A percentile compares a stretch with the other conserved stretches of the same genome.
Conservation (phyloP, 2,329 filamentous ascomycete species). For the Colletotrichum sp. region DNA sequence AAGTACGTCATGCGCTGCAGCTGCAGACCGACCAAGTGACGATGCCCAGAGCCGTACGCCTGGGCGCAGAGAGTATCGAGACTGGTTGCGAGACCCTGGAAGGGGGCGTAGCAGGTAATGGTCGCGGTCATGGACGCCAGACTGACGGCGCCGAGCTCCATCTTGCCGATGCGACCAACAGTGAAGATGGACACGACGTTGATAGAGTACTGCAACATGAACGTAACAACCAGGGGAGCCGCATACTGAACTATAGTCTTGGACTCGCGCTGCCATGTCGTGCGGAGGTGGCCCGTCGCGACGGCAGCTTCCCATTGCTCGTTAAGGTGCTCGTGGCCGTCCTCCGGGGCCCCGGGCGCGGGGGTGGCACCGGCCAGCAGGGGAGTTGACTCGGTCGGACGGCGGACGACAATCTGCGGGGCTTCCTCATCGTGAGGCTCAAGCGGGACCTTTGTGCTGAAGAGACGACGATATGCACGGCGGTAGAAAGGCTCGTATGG, state of each 20-base stretch:
- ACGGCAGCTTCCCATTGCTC: slow-evolving; percentile 88
- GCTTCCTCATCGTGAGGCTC: slow-evolving; percentile 44
- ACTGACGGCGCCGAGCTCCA: slow-evolving; percentile 53
- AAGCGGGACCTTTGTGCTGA: slow-evolving; percentile 59
- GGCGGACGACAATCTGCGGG: slow-evolving; percentile 35
- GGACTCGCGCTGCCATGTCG: slow-evolving; percentile 89
- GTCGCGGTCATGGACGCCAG: slow-evolving; percentile 76
- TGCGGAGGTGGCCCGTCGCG: slow-evolving; percentile 78
- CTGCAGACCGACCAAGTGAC: slow-evolving; percentile 81
- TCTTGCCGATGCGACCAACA: slow-evolving; percentile 75
- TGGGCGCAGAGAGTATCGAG: slow-evolving; percentile 93
- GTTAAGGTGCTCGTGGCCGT: slow-evolving; percentile 62
- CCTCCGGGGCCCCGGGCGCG: background rate
- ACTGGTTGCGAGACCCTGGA: slow-evolving; percentile 86
- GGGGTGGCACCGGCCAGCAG: slow-evolving; percentile 32
- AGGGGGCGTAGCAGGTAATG: slow-evolving; percentile 78
- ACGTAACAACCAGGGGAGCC: slow-evolving; percentile 73
- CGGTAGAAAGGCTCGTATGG: slow-evolving; percentile 37
- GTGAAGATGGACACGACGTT: slow-evolving; percentile 84
- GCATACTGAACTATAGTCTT: slow-evolving; percentile 80
- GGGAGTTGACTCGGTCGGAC: slow-evolving; percentile 43
- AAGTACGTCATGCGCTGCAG: slow-evolving; percentile 84
- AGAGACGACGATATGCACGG: slow-evolving; percentile 52
- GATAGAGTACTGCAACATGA: slow-evolving; percentile 81
- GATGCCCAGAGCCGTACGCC: slow-evolving; percentile 90